phyloP scores from a whole-genome alignment of 768 basidiomycete genomes.

The Kwoniella europaea region DNA sequence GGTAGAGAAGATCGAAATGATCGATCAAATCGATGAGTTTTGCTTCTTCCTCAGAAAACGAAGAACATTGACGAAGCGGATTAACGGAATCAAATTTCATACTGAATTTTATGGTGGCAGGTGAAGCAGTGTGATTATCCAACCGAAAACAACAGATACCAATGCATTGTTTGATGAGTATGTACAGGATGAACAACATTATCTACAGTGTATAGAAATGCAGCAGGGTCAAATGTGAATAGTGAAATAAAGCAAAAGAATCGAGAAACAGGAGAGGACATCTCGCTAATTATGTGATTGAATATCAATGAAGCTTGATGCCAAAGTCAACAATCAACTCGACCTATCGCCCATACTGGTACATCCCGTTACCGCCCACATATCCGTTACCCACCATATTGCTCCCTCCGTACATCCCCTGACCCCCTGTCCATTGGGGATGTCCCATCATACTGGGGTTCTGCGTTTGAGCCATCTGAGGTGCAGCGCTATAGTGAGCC shows the following conservation, averaged over 20 bases:
- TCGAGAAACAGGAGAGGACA: too few relatives aligned
- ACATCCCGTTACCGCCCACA: background rate
- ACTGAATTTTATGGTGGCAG: background rate
- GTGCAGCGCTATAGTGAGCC: slow-evolving; percentile 11
- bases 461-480: slow-evolving; percentile 10
- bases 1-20: background rate
- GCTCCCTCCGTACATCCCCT: background rate
- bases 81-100: slow-evolving; percentile 12
- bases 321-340: background rate
- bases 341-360: slow-evolving; percentile 2
- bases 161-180: background rate
- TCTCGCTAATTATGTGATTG: too few relatives aligned
- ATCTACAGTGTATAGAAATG: background rate
- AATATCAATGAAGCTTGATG: too few relatives aligned
- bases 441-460: background rate
- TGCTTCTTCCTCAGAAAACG: background rate
- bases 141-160: background rate
- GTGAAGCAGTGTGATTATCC: background rate
- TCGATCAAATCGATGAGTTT: background rate
- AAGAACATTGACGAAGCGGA: slow-evolving; percentile 6
- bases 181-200: background rate
- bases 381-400: background rate
- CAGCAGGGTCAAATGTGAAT: too few relatives aligned
- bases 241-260: too few relatives aligned
- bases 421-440: background rate